A percentile compares a stretch with the other conserved stretches of the same genome.
Conservation (phyloP, 305 asterid species). For the Petunia hybrid region DNA sequence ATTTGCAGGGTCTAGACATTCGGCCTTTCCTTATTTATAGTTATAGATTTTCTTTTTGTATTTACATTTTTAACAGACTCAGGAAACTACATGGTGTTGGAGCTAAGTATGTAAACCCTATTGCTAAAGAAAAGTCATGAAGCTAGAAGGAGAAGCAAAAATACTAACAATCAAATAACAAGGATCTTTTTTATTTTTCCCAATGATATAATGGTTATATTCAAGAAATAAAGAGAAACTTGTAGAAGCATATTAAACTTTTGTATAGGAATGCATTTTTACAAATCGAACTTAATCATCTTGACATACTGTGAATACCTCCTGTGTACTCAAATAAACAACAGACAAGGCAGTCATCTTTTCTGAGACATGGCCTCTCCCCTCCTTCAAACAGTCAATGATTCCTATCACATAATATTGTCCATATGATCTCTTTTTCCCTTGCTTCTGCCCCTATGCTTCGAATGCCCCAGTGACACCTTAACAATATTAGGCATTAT, state of each 20-base stretch:
- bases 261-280: not conserved
- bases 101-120: not conserved
- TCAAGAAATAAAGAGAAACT: slow-evolving; percentile 19
- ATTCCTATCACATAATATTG: not conserved
- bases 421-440: not conserved
- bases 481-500: not conserved
- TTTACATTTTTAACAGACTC: slow-evolving; percentile 6
- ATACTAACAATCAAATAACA: no score
- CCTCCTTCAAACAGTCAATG: not conserved
- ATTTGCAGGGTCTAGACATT: slow-evolving; percentile 7
- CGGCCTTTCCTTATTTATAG: slow-evolving; percentile 2
- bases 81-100: not conserved
- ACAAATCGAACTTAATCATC: not conserved
- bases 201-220: not conserved
- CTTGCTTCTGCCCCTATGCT: not conserved
- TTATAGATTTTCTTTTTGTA: not conserved
- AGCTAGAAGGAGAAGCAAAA: not conserved
- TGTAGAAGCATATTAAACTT: not conserved
- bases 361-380: not conserved
- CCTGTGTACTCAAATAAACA: not conserved
- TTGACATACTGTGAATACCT: slow-evolving; percentile 3
- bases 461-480: not conserved
- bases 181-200: no score
- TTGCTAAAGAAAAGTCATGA: not conserved
- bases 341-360: not conserved